Conservation (phyloP, 768 basidiomycete genomes). For the Pleurotus platypus region DNA sequence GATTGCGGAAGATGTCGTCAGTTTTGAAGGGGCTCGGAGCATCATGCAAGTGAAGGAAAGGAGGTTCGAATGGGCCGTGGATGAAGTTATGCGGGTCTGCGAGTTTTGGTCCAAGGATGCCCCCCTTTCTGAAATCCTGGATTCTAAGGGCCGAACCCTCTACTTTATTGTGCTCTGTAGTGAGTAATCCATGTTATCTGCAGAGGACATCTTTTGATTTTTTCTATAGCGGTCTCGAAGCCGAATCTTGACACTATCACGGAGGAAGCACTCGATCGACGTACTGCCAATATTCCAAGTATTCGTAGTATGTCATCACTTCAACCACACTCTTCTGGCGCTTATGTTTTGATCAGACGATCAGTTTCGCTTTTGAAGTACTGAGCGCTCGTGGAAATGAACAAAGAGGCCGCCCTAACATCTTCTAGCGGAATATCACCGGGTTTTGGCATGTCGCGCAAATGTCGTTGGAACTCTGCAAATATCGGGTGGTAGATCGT, state of each 20-base stretch:
- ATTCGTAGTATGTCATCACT: background rate
- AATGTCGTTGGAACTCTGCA: background rate
- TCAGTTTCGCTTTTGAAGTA: background rate
- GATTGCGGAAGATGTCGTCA: background rate
- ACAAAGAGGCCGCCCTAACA: background rate
- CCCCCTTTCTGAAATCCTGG: background rate
- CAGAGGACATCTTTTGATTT: background rate
- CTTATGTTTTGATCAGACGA: background rate
- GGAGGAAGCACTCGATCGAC: background rate
- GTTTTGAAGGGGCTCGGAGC: background rate
- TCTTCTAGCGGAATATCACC: background rate
- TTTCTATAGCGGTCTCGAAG: background rate
- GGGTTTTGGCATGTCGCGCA: background rate
- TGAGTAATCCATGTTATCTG: background rate
- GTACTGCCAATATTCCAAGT: background rate
- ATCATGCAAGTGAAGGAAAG: background rate
- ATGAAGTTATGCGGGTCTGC: background rate
- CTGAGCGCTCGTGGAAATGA: background rate
- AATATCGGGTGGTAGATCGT: constrained; percentile 5
- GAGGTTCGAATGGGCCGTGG: background rate
- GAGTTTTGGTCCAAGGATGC: background rate
- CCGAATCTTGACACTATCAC: background rate
- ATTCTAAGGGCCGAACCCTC: background rate
- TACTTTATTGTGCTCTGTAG: background rate
- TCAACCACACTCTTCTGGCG: background rate